Evolutionary conservation across 352 stramenopile genomes (phyloP), one percentile per base, ranked within the genome.

Genomic region (Phytophthora colocasiae): DNA sequence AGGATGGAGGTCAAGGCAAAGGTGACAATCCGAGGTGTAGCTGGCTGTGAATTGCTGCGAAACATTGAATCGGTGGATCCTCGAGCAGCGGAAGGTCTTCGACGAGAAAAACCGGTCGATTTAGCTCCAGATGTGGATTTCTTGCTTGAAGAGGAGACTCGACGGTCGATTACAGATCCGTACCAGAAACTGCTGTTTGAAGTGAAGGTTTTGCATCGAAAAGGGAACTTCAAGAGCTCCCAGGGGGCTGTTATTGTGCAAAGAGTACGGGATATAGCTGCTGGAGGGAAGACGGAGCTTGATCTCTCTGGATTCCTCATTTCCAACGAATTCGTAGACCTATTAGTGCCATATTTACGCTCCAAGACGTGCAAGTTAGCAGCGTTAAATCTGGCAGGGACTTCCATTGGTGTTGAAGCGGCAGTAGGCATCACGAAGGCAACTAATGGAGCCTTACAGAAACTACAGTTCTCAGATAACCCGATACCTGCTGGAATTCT

Each of bases 181-280:
- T 90, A 90, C 59, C 80, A 91, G 57, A 52, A 66, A 10, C 73
- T 93, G 14, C 69, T 93, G 17, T 89, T 85, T 53, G 85, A 93
- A 32, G 77, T 86, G 41, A 87, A 81, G 31, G 75, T 69, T 1
- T 66, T 88, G 60, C 67, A 89, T 52, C 81, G 80, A 45, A 81
- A 80, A 36, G 83, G 85, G 29, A 89, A 88, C 41, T 93, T 93
- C 40, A 88, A 84, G 19, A 73, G 70, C n/a, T 73, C 71, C 0
- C 73, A 91, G 22, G 81, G 83, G 6, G 80, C 90, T 3, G 14
- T 49, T 3, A 83, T 89, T 29, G 64, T 93, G 5, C 73, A 88
- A 27, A 69, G 81, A 14, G 78, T 93, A 19, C 71, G 80, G 1
- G 72, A 71, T 8, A 57, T 93, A 8, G 69, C 69, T 6, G 75